phyloP scores from a whole-genome alignment of 2,329 filamentous ascomycete genomes.

The Cercospora brassicicola region DNA sequence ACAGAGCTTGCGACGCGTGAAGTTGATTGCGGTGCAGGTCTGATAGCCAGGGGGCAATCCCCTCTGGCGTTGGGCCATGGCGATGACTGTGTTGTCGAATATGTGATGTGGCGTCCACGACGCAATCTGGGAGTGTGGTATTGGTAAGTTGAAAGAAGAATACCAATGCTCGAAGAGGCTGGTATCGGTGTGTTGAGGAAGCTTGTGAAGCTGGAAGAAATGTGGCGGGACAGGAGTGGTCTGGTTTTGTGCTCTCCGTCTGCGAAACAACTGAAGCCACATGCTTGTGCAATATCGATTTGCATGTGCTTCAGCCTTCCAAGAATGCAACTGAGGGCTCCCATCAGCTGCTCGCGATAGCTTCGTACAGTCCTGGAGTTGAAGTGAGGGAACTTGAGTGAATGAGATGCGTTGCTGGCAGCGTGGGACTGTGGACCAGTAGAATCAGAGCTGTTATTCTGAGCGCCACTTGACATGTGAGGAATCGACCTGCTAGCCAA shows the following conservation, averaged over 20 bases:
- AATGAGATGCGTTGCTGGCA: background rate
- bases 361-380: no score
- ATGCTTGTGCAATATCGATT: background rate
- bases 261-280: background rate
- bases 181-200: background rate
- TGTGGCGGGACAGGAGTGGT: background rate
- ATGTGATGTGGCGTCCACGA: no score
- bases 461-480: background rate
- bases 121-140: no score
- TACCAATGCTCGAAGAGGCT: background rate
- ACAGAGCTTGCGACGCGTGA: background rate
- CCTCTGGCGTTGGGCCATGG: no score
- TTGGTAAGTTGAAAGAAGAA: no score
- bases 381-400: background rate
- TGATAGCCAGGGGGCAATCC: no score
- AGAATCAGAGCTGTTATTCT: no score
- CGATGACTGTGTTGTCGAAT: no score
- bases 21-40: no score
- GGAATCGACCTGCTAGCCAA: background rate
- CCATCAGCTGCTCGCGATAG: no score
- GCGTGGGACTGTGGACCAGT: no score
- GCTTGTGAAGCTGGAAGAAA: background rate
- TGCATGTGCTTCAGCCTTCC: background rate
- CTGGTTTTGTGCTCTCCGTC: background rate
- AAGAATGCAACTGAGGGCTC: background rate